These are phyloP conservation scores for Sclerotinia spermophila DNA, from an alignment of 2,329 filamentous ascomycete species.

Conservation along the genomic window DNA sequence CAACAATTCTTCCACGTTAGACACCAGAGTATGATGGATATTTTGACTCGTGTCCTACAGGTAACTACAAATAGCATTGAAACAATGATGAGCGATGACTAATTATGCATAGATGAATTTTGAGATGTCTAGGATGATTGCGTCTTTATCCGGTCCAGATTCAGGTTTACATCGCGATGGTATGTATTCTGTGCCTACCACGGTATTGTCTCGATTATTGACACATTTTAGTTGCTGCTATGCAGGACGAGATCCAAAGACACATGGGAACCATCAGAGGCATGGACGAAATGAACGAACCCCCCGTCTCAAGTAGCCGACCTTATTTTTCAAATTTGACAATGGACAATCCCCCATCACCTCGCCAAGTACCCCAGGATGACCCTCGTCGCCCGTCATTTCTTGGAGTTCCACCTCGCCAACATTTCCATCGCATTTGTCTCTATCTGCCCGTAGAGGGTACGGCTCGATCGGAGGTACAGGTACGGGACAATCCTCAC, in stretches of 20 bases:
- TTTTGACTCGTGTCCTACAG: conserved; percentile 68
- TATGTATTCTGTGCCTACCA: conserved; percentile 45
- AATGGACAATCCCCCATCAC: conserved; percentile 76
- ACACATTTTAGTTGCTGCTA: conserved; percentile 46
- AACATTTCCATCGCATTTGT: conserved; percentile 72
- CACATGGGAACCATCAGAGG: conserved; percentile 55
- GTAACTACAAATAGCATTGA: conserved; percentile 40
- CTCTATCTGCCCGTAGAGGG: conserved; percentile 63
- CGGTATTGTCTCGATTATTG: conserved; percentile 27
- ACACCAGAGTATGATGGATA: conserved; percentile 78
- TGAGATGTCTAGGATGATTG: conserved; percentile 72
- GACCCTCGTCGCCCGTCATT: conserved; percentile 73
- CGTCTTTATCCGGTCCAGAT: conserved; percentile 70
- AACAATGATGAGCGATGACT: conserved; percentile 23
- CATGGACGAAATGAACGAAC: conserved; percentile 65
- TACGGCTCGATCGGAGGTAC: conserved; percentile 83
- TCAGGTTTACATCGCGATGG: conserved; percentile 77
- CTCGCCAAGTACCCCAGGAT: conserved; percentile 80
- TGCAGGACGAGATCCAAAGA: conserved; percentile 59
- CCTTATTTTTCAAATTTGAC: conserved; percentile 59
- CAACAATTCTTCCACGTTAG: conserved; percentile 75
- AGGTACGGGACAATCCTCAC: conserved; percentile 63
- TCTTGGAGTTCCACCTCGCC: conserved; percentile 46
- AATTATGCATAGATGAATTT: conserved; percentile 67
- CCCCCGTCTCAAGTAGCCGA: conserved; percentile 59